Evolutionary conservation across 768 basidiomycete genomes (phyloP).

Genomic region (Lactarius sanguifluus): DNA sequence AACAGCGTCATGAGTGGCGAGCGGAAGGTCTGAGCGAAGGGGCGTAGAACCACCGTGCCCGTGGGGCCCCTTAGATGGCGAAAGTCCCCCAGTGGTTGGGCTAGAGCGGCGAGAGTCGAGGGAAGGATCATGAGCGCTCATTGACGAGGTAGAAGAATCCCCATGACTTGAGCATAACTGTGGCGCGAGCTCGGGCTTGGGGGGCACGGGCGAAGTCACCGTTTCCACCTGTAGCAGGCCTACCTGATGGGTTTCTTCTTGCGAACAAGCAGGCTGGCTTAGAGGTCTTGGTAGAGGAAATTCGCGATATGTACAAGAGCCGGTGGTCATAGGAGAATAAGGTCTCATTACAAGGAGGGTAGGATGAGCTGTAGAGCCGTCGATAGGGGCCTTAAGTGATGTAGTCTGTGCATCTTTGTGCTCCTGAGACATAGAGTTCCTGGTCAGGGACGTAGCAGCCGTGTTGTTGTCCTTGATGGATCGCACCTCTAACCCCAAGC

Average conservation of each 20-base stretch:
- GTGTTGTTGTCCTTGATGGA: background rate
- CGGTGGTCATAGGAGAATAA: background rate
- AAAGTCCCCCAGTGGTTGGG: background rate
- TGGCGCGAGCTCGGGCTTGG: constrained; percentile 9
- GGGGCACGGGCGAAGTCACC: background rate
- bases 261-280: background rate
- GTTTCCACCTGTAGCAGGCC: background rate
- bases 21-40: background rate
- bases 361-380: background rate
- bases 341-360: background rate
- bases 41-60: constrained; percentile 7
- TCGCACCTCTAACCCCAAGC: background rate
- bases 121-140: background rate
- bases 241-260: background rate
- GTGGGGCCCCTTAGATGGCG: background rate
- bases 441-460: background rate
- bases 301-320: background rate
- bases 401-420: background rate
- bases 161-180: background rate
- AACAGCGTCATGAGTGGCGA: background rate
- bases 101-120: background rate
- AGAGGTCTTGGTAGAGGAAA: background rate
- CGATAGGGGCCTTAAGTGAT: background rate
- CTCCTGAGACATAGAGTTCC: background rate
- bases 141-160: background rate